These are phyloP conservation scores for Drechslerella coelobrocha DNA, from an alignment of 2,329 filamentous ascomycete species.

Conservation along the genomic window DNA sequence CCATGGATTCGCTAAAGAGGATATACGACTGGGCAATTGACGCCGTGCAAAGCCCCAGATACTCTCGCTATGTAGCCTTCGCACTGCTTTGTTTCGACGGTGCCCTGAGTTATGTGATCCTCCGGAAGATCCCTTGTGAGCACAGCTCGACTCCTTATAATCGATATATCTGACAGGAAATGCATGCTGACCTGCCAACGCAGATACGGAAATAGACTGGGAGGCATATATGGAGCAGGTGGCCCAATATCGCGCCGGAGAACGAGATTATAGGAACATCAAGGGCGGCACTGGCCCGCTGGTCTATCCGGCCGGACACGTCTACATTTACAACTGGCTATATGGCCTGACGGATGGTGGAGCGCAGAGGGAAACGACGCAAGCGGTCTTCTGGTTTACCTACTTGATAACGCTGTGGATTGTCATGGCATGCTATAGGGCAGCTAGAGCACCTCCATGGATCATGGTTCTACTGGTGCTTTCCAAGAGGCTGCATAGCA, in stretches of 20 bases:
- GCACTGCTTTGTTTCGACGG: slow-evolving; percentile 40
- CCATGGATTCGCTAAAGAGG: slow-evolving; percentile 22
- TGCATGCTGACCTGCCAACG: not conserved
- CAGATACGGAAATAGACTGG: slow-evolving; percentile 99
- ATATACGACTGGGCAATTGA: slow-evolving; percentile 3
- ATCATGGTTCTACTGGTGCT: slow-evolving; percentile 83
- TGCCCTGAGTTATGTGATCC: slow-evolving; percentile 36
- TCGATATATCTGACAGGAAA: not conserved
- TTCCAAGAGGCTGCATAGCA: slow-evolving; percentile 90
- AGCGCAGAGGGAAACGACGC: slow-evolving; percentile 77
- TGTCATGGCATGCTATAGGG: slow-evolving; percentile 82
- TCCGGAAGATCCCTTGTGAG: slow-evolving; percentile 38
- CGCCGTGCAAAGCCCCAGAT: slow-evolving; percentile 14
- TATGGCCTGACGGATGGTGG: slow-evolving; percentile 80
- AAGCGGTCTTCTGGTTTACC: slow-evolving; percentile 78
- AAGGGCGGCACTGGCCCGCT: slow-evolving; percentile 88
- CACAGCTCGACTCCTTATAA: not conserved
- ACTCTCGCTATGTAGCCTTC: slow-evolving; percentile 5
- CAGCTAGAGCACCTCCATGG: slow-evolving; percentile 80
- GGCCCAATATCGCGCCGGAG: slow-evolving; percentile 76
- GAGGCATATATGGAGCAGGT: slow-evolving; percentile 95
- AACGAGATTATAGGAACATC: slow-evolving; percentile 86
- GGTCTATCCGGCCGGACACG: slow-evolving; percentile 92
- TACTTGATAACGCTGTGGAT: slow-evolving; percentile 78
- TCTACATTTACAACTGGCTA: slow-evolving; percentile 84